Base-by-base conservation (phyloP, 2,329 filamentous ascomycete species). In the Botryotinia narcissicola region DNA sequence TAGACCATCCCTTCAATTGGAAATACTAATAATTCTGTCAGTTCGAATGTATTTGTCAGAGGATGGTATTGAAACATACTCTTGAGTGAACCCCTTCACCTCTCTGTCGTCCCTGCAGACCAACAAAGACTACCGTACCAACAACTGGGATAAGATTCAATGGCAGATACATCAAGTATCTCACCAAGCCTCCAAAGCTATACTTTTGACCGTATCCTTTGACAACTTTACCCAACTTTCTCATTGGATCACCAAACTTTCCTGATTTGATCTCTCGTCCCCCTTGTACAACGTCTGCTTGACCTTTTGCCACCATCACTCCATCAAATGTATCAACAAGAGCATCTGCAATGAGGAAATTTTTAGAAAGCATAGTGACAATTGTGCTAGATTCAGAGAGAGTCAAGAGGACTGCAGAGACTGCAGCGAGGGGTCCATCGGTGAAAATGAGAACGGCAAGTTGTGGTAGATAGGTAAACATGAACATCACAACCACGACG, bases 61-160 rank as follows among this genome's bases (percentile, higher is more conserved):
- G 35, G n/a, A 64, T 44, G 20, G 18, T 44, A 16, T 60, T 32
- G 9, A 42, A n/a, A 73, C 86, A 79, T 83, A 90, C 88, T 70
- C 88, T 84, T 57, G 83, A 84, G 74, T 90, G 88, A 59, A 88
- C 85, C 35, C 81, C 71, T 16, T 78, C 75, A 35, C 79, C 79
- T 60, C 79, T 73, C 16, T 63, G 66, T 73, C 82, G 82, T 82
- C 91, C 92, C 82, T 97, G 94, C 25, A 97, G 81, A 42, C 92
- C 81, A 48, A 98, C 87, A 82, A 97, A 98, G 7, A 94, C 84
- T 12, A 90, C 84, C 0, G 95, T 97, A 9, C 95, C 95, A 29
- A 97, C 89, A 0, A 98, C 87, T 0, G 95, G 95, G 70, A 98
- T 94, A 81, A 97, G 94, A 84, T 98, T 98, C 75, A 98, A 86